Conservation (phyloP, 148 eudicot species). For the Pharnaceum exiguum region DNA sequence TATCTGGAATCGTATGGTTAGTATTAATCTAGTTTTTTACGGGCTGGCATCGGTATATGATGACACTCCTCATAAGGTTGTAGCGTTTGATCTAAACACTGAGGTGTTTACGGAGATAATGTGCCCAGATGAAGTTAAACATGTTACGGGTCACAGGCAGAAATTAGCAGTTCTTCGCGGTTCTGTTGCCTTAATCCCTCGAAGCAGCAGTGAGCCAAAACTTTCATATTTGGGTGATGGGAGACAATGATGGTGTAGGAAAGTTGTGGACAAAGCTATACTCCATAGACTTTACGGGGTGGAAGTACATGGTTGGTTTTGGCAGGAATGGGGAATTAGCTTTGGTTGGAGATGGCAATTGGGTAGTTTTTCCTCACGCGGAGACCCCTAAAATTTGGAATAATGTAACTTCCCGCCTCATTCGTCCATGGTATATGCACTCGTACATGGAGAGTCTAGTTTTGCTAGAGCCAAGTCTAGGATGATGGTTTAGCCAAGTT, state of each 20-base stretch:
- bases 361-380: too few relatives aligned
- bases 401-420: too few relatives aligned
- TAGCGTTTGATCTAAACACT: slow-evolving; percentile 22
- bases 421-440: neutral
- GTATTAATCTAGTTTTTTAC: slow-evolving; percentile 27
- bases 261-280: slow-evolving; percentile 32
- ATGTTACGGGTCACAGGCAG: neutral
- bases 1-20: neutral
- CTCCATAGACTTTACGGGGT: too few relatives aligned
- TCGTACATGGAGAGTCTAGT: neutral
- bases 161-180: slow-evolving; percentile 16
- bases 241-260: slow-evolving; percentile 20
- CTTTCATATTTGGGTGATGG: slow-evolving; percentile 30
- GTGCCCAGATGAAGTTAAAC: slow-evolving; percentile 6
- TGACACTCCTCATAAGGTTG: slow-evolving; percentile 9
- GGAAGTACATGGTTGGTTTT: too few relatives aligned
- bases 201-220: slow-evolving; percentile 12
- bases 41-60: slow-evolving; percentile 30
- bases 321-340: slow-evolving; percentile 23
- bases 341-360: too few relatives aligned
- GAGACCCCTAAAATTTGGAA: too few relatives aligned
- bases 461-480: too few relatives aligned
- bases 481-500: too few relatives aligned
- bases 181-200: slow-evolving; percentile 9
- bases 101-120: slow-evolving; percentile 22